phyloP scores from a whole-genome alignment of 2,329 filamentous ascomycete species.

The Aureobasidium sp. region DNA sequence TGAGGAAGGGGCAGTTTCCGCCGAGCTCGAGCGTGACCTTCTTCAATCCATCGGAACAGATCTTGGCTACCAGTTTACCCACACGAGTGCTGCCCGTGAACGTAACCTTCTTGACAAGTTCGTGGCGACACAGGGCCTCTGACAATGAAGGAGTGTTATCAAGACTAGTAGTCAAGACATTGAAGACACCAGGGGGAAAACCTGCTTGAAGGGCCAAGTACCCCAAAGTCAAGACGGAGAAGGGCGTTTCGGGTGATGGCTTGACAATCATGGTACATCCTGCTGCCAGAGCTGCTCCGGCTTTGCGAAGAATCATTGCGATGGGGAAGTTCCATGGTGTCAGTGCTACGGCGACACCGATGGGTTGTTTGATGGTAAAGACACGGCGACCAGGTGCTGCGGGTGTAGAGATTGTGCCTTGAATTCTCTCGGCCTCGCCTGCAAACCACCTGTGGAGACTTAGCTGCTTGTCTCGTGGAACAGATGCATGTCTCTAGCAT shows the following conservation, averaged over 20 bases:
- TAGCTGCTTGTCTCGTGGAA: background rate
- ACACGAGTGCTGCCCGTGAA: constrained; percentile 57
- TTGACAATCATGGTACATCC: constrained; percentile 69
- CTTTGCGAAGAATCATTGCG: constrained; percentile 62
- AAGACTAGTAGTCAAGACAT: constrained; percentile 53
- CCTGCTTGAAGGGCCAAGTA: constrained; percentile 49
- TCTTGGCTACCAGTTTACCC: constrained; percentile 55
- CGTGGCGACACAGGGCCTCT: constrained; percentile 50
- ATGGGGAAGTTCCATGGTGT: constrained; percentile 70
- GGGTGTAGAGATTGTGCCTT: constrained; percentile 54
- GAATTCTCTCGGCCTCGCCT: constrained; percentile 53
- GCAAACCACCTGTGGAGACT: constrained; percentile 36
- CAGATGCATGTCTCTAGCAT: background rate
- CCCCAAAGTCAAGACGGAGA: constrained; percentile 50
- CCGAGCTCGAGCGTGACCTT: constrained; percentile 59
- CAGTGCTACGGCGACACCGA: constrained; percentile 61
- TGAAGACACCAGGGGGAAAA: constrained; percentile 54
- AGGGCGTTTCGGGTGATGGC: constrained; percentile 61
- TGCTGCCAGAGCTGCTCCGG: constrained; percentile 59
- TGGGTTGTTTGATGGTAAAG: constrained; percentile 68
- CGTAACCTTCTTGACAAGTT: constrained; percentile 54
- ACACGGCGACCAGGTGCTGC: constrained; percentile 57
- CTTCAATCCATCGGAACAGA: constrained; percentile 55
- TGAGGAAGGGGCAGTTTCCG: constrained; percentile 58
- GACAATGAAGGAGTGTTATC: constrained; percentile 49